Evolutionary conservation across 2,329 filamentous ascomycete species (phyloP), one percentile per base, ranked within the genome.

Genomic region (Cercospora brassicicola): DNA sequence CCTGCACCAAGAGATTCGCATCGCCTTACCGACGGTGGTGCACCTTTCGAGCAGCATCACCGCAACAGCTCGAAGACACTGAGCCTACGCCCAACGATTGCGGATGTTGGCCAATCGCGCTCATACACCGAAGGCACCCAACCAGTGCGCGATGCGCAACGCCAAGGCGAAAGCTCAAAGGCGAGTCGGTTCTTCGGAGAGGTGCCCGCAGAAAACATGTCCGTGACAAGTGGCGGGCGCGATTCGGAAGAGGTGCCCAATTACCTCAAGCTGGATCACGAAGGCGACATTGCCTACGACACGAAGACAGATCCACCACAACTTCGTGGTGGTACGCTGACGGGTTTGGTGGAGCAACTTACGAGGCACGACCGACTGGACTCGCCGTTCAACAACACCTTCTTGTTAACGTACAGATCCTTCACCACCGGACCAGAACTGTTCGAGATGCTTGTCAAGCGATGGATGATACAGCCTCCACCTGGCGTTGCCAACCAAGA

Each of bases 331-430:
- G 95, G 95, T 57, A 96, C 94, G 0, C 82, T 99, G 20, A 86
- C 92, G 31, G 95, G 92, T 4, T 84, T 99, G 66, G 95, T 97
- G 5, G 95, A 98, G 79, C 94, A 98, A 77, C 86, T 99, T 55
- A 99, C 95, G 15, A 89, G 95, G 59, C 95, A 99, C 77, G 95
- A 99, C 81, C 95, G 96, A 76, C 87, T 97, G 13, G 95, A 98
- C 77, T 93, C 94, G 2, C 94, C 87, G 70, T 98, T 98, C 82
- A 98, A 98, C 83, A 96, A 94, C 76, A 99, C 95, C 0, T 99
- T 99, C 84, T 88, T 99, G 15, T 87, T 99, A 42, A 99, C 95
- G 0, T 99, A 99, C 79, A 88, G 92, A 70, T 99, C 95, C 0
- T 99, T 99, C 77, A 98, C 95, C 0, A 89, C 90, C 2, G 95